Percentiles rank a stretch among this genome's conserved stretches.
These are phyloP conservation scores for Lentinula novae-zelandiae DNA, from an alignment of 1,284 basidiomycete genomes.

Conservation along the genomic window DNA sequence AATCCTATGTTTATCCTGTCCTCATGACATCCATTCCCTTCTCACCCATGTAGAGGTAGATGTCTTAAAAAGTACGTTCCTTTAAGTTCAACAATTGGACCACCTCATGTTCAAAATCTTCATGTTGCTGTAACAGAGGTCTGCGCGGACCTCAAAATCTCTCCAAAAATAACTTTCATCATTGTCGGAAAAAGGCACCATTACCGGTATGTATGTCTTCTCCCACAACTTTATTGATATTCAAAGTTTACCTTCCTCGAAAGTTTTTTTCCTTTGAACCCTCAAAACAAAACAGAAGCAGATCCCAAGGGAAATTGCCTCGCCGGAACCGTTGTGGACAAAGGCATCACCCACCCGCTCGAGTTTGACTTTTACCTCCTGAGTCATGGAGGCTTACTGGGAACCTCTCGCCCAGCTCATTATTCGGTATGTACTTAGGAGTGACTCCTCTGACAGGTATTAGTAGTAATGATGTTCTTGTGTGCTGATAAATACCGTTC, in stretches of 20 bases:
- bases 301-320: conserved; percentile 65
- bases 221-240: no score
- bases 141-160: conserved; percentile 38
- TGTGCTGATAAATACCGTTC: no score
- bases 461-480: no score
- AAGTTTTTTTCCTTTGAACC: conserved; percentile 39
- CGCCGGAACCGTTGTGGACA: conserved; percentile 68
- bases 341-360: conserved; percentile 59
- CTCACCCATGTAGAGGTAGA: conserved; percentile 9
- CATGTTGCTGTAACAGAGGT: conserved; percentile 28
- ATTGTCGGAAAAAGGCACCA: conserved; percentile 54
- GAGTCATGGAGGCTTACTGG: conserved; percentile 52
- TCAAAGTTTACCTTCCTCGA: conserved; percentile 15
- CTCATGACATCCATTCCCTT: background rate
- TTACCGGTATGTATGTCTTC: conserved; percentile 25
- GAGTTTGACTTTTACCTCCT: conserved; percentile 70
- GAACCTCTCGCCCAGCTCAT: conserved; percentile 42
- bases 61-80: conserved; percentile 3
- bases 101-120: no score
- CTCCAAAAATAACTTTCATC: conserved; percentile 51
- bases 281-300: conserved; percentile 28
- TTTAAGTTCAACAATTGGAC: no score
- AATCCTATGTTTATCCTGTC: background rate
- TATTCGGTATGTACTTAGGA: conserved; percentile 26
- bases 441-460: no score